Evolutionary conservation across 1,284 basidiomycete species (phyloP), one percentile per base, ranked within the genome.

Genomic region (Apiotrichum veenhuisii): DNA sequence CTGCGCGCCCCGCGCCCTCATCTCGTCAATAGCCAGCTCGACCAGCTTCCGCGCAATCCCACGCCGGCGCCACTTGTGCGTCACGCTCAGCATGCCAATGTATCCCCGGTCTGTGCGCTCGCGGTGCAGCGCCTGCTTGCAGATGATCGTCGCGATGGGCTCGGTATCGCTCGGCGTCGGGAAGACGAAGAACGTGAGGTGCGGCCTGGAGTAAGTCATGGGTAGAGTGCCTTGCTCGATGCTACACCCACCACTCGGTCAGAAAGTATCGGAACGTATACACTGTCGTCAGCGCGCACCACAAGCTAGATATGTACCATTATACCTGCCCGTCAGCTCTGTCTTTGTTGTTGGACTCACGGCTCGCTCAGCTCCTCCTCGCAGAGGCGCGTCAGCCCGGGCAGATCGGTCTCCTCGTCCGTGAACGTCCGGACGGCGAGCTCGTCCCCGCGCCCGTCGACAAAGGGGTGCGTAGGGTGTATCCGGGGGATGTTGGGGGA

Each of bases 31-130:
- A 0, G 90, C 88, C 46, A 87, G 82, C 45, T 84, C 81, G 17
- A 92, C 89, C 34, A 96, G 84, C 14, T 83, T 80, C 61, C 86
- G 87, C 64, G 89, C 91, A 73, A 98, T 94, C 17, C 95, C 93
- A 46, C 85, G 83, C 73, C 93, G 88, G 41, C 94, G 81, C 82
- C 85, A 94, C 41, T 80, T 75, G 72, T 85, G 86, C 75, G 83
- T 82, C 25, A 95, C 91, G 65, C 88, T 91, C 54, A 99, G 83
- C 96, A 99, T 98, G 30, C 93, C 95, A 59, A 98, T 96, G 73
- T 98, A 98, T 5, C 95, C 95, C 67, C 95, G 80, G 76, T 91
- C 89, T 5, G 85, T 80, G 53, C 82, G 79, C 65, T 87, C 84
- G n/a, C 72, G 65, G 76, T 97, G 94, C 70, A 83, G 81, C 66